Percentiles rank a stretch among this genome's conserved stretches.
phyloP scores from a whole-genome alignment of 371 early-diverging fungal genomes.

The Actinomortierella wolfii region DNA sequence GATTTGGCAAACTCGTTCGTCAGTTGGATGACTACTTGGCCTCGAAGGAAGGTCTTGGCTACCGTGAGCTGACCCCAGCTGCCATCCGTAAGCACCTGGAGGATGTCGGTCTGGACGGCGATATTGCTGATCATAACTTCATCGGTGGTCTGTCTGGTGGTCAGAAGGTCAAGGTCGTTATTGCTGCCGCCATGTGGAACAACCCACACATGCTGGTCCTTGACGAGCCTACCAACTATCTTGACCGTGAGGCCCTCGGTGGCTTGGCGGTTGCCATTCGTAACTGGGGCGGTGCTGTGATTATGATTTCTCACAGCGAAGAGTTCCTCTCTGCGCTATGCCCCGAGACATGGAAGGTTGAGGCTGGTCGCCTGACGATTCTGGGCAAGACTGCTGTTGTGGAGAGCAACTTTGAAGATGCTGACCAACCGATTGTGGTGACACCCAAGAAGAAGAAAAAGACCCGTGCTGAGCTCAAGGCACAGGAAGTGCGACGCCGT shows the following conservation, averaged over 20 bases:
- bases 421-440: slow-evolving; percentile 62
- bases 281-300: slow-evolving; percentile 82
- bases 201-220: slow-evolving; percentile 83
- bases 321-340: slow-evolving; percentile 83
- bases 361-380: slow-evolving; percentile 59
- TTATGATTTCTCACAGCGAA: slow-evolving; percentile 87
- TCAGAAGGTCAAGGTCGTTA: slow-evolving; percentile 87
- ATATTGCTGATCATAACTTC: slow-evolving; percentile 76
- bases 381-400: slow-evolving; percentile 60
- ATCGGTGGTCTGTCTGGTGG: slow-evolving; percentile 82
- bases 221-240: slow-evolving; percentile 89
- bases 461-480: slow-evolving; percentile 78
- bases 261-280: slow-evolving; percentile 83
- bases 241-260: slow-evolving; percentile 88
- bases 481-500: slow-evolving; percentile 68
- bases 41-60: slow-evolving; percentile 74
- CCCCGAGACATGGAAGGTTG: slow-evolving; percentile 80
- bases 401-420: slow-evolving; percentile 65
- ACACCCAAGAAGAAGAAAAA: slow-evolving; percentile 84
- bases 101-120: slow-evolving; percentile 80
- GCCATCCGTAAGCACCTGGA: slow-evolving; percentile 72
- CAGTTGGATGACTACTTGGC: slow-evolving; percentile 83
- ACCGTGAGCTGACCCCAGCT: slow-evolving; percentile 69
- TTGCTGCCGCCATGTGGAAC: slow-evolving; percentile 85
- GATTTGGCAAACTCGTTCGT: slow-evolving; percentile 77